Evolutionary conservation across 352 stramenopile genomes (phyloP), one percentile per base, ranked within the genome.

Genomic region (Aphanomyces invadans): DNA sequence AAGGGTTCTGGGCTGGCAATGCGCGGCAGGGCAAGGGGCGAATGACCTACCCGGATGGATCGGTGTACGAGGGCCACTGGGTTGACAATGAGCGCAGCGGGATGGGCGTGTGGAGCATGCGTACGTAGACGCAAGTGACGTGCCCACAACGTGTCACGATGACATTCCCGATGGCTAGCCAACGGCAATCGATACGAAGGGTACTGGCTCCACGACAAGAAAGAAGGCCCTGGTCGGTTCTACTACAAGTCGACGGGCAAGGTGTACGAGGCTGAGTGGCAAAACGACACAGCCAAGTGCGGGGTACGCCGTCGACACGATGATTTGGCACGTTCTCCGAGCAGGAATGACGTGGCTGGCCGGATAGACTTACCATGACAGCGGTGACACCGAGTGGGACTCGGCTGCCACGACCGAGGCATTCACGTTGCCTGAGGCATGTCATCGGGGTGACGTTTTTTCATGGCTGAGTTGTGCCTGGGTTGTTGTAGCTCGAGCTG

Each of bases 241-340:
- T 87, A 84, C 73, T 96, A 95, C 72, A 88, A 86, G 64, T 77
- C 73, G 2, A 95, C 83, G 7, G 72, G 78, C 53, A 92, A 92
- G 57, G 74, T 92, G 51, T 96, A 96, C 74, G 83, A 95, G 73
- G 90, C 87, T 33, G 86, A 96, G 70, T 97, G 90, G 90, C 81
- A 87, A 15, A 78, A 87, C 32, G 88, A 74, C 21, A 72, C 76
- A 0, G 82, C 89, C 0, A 79, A 88, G 45, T 96, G 87, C 62
- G 89, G 89, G 1, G 74, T 77, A 52, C 78, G 70, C 28, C 33
- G 26, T 32, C 4, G 12, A 10, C 17, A 57, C 21, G 11, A 38
- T 31, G 57, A 72, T 29, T 46, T 71, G 59, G 59, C 69, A 2
- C 5, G 36, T 28, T 31, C 51, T 25, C 63, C 54, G 52, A 46